phyloP scores from a whole-genome alignment of 768 basidiomycete species.

The Amanita muscaria region DNA sequence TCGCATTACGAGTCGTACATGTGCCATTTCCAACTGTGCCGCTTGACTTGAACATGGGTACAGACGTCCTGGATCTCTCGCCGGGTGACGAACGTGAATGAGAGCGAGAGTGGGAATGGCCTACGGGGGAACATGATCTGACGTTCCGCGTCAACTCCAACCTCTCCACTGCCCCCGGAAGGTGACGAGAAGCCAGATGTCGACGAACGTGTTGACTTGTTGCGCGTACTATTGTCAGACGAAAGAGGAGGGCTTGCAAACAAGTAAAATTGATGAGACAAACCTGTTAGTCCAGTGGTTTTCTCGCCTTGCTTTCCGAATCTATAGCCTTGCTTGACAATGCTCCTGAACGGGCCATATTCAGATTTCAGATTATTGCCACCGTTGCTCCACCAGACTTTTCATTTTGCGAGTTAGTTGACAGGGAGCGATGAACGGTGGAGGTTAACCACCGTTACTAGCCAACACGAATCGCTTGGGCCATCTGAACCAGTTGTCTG shows the following conservation, averaged over 20 bases:
- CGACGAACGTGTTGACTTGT: slow-evolving; percentile 20
- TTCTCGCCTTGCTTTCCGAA: slow-evolving; percentile 82
- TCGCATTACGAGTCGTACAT: background rate
- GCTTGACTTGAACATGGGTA: slow-evolving; percentile 23
- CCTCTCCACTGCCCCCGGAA: slow-evolving; percentile 17
- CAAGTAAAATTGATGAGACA: too few species aligned
- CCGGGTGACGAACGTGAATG: too few species aligned
- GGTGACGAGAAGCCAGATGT: slow-evolving; percentile 32
- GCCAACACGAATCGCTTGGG: slow-evolving; percentile 8
- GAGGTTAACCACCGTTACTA: background rate
- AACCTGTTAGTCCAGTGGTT: slow-evolving; percentile 60
- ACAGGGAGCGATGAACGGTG: slow-evolving; percentile 7
- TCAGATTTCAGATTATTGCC: slow-evolving; percentile 8
- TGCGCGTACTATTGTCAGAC: slow-evolving; percentile 18
- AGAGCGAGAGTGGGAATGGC: background rate
- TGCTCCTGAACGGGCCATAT: slow-evolving; percentile 21
- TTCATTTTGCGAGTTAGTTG: slow-evolving; percentile 5
- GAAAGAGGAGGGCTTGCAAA: slow-evolving; percentile 27
- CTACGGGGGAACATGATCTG: background rate
- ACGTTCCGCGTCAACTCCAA: background rate
- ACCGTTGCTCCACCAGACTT: background rate
- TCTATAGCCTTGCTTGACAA: slow-evolving; percentile 46
- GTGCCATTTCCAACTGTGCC: slow-evolving; percentile 13
- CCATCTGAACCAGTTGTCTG: background rate
- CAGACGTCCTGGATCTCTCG: background rate